These are phyloP conservation scores for Wallacemonas collosoma DNA, from an alignment of 208 protist species.

Conservation along the genomic window DNA sequence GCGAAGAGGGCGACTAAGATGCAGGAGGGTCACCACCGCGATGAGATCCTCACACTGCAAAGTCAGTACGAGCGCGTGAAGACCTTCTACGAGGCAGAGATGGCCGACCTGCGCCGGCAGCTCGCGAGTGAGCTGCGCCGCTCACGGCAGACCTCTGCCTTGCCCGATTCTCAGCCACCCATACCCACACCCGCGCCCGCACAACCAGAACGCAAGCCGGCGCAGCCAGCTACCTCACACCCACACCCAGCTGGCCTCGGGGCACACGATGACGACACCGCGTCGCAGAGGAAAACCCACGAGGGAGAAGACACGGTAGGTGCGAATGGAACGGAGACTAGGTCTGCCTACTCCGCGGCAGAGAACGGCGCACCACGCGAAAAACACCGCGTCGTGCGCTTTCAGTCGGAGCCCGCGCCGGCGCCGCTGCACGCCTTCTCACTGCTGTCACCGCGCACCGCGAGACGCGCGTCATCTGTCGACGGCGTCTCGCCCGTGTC, in stretches of 20 bases:
- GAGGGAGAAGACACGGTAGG: too few species aligned
- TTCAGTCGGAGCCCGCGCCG: background rate
- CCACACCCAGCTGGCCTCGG: too few species aligned
- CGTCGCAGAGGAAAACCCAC: too few species aligned
- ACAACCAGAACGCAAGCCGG: too few species aligned
- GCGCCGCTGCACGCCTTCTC: background rate
- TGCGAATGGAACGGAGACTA: too few species aligned
- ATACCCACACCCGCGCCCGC: too few species aligned
- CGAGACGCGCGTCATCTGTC: background rate
- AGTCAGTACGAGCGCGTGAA: conserved; percentile 71
- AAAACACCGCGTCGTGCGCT: too few species aligned
- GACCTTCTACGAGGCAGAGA: conserved; percentile 70
- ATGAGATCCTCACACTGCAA: conserved; percentile 56
- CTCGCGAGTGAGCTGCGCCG: conserved; percentile 45
- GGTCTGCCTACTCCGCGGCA: too few species aligned
- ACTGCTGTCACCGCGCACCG: background rate
- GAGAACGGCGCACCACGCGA: too few species aligned
- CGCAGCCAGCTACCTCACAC: too few species aligned
- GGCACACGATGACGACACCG: too few species aligned
- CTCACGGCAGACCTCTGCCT: background rate
- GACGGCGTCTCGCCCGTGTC: conserved; percentile 9
- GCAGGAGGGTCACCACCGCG: conserved; percentile 44
- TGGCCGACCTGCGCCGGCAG: conserved; percentile 76
- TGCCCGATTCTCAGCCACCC: too few species aligned
- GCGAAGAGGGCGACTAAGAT: conserved; percentile 37